phyloP scores from a whole-genome alignment of 1,284 basidiomycete genomes.

The Cryptococcus jaspeensis region DNA sequence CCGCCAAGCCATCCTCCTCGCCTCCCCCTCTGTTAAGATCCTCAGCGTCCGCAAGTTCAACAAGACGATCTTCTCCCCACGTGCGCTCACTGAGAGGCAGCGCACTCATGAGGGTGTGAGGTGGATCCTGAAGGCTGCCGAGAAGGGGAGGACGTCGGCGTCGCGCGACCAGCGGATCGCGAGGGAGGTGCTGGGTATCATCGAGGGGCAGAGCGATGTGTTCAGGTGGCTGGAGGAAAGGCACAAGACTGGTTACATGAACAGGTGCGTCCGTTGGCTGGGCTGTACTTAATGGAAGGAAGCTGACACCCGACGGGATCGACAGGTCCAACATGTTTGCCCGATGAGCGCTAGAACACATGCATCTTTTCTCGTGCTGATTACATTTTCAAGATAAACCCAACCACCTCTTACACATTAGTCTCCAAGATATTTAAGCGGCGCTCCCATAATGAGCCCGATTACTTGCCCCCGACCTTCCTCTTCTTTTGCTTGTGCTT shows the following conservation, averaged over 20 bases:
- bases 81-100: slow-evolving; percentile 73
- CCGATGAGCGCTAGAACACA: slow-evolving; percentile 7
- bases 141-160: slow-evolving; percentile 55
- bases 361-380: neutral
- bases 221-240: slow-evolving; percentile 62
- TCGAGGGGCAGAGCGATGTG: slow-evolving; percentile 62
- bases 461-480: slow-evolving; percentile 13
- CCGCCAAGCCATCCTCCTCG: slow-evolving; percentile 63
- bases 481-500: slow-evolving; percentile 39
- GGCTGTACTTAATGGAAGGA: neutral
- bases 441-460: neutral
- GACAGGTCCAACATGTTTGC: slow-evolving; percentile 25
- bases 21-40: slow-evolving; percentile 64
- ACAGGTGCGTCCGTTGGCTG: slow-evolving; percentile 61
- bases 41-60: slow-evolving; percentile 59
- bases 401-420: neutral
- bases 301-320: neutral
- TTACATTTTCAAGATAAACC: neutral
- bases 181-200: slow-evolving; percentile 66
- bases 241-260: slow-evolving; percentile 72
- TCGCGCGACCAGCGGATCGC: slow-evolving; percentile 67
- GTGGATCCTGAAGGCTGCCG: slow-evolving; percentile 65
- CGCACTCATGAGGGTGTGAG: slow-evolving; percentile 64
- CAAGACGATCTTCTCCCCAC: slow-evolving; percentile 65
- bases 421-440: neutral